phyloP scores from a whole-genome alignment of 169 alveolate species.

The Cryptosporidium parvum region DNA sequence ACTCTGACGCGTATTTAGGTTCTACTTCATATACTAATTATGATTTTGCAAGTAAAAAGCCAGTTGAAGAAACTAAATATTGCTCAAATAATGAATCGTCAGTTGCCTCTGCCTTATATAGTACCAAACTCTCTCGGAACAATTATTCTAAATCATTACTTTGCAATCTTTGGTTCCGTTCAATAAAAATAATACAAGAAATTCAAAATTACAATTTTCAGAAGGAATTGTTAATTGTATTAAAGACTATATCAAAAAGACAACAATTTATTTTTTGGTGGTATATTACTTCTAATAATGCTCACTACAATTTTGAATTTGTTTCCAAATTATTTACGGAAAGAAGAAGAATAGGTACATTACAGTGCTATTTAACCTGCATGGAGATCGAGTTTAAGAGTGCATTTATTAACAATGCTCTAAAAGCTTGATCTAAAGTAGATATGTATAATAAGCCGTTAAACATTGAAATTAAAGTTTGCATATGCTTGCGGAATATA shows the following conservation, averaged over 20 bases:
- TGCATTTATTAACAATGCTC: background rate
- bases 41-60: background rate
- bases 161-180: background rate
- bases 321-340: conserved; percentile 12
- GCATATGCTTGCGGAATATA: background rate
- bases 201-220: background rate
- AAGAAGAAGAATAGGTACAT: conserved; percentile 35
- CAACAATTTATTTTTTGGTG: conserved; percentile 23
- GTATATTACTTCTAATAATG: conserved; percentile 11
- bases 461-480: background rate
- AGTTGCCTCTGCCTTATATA: background rate
- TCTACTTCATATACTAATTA: background rate
- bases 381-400: conserved; percentile 18
- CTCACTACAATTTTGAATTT: background rate
- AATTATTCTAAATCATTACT: background rate
- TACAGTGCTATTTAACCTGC: conserved; percentile 19
- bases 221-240: conserved; percentile 5
- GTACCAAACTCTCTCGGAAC: background rate
- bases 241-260: conserved; percentile 14
- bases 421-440: background rate
- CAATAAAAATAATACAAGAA: background rate
- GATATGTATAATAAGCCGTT: background rate
- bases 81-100: background rate
- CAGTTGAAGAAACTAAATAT: background rate
- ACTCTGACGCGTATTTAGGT: background rate